Conservation (phyloP, 1,284 basidiomycete genomes). For the Erythrobasidium hasegawianum region DNA sequence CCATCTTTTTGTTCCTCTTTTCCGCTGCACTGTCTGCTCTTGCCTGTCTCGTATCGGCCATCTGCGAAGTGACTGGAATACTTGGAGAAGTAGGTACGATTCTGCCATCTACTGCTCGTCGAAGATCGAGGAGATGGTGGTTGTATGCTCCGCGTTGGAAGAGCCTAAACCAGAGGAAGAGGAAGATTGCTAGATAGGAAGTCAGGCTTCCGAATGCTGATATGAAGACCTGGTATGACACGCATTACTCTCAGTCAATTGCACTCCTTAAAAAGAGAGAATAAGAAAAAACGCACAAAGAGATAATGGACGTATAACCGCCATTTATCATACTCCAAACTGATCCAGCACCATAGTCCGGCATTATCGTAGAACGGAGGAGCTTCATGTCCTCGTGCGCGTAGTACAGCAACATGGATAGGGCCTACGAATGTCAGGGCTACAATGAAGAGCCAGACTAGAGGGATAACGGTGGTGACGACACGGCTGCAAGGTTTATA, state of each 20-base stretch:
- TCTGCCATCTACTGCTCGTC: not conserved
- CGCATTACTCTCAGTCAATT: not conserved
- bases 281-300: not conserved
- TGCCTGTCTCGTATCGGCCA: not conserved
- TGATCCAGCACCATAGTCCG: slow-evolving; percentile 4
- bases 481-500: slow-evolving; percentile 3
- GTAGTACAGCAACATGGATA: not conserved
- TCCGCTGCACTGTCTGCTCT: not conserved
- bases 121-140: not conserved
- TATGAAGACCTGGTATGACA: slow-evolving; percentile 9
- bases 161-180: slow-evolving; percentile 9
- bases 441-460: not conserved
- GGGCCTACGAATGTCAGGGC: not conserved
- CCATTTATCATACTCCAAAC: slow-evolving; percentile 4
- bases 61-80: not conserved
- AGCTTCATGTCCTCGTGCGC: not conserved
- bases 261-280: not conserved
- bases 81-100: slow-evolving; percentile 3
- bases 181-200: not conserved
- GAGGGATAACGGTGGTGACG: not conserved
- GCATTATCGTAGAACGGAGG: not conserved
- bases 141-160: slow-evolving; percentile 5
- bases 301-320: not conserved
- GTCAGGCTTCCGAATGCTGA: not conserved
- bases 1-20: not conserved